These are phyloP conservation scores for Murraya koenigii DNA, from an alignment of 345 rosid genomes.

Conservation along the genomic window DNA sequence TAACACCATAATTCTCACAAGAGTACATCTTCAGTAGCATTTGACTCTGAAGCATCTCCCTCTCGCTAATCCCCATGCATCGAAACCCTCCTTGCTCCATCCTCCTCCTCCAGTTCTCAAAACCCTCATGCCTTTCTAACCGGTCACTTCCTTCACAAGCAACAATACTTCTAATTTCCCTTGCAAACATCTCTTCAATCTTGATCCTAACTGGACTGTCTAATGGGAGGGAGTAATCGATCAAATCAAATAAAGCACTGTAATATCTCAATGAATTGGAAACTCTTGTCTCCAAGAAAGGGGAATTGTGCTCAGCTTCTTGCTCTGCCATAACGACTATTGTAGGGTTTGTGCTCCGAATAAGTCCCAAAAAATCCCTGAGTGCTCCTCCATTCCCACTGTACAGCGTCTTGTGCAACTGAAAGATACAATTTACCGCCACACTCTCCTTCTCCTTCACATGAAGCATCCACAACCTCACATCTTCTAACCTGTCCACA, in stretches of 20 bases:
- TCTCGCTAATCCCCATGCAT: conserved; percentile 52
- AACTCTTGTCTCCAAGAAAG: conserved; percentile 56
- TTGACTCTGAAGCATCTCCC: conserved; percentile 78
- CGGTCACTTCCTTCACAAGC: conserved; percentile 94
- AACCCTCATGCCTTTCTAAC: conserved; percentile 70
- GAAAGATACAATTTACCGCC: conserved; percentile 78
- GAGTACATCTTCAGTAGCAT: conserved; percentile 89
- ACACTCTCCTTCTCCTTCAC: conserved; percentile 85
- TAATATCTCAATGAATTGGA: conserved; percentile 73
- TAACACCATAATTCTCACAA: conserved; percentile 38
- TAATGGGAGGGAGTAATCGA: conserved; percentile 52
- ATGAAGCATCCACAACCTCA: conserved; percentile 99
- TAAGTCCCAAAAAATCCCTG: conserved; percentile 74
- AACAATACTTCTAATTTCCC: conserved; percentile 75
- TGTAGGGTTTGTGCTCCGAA: conserved; percentile 77
- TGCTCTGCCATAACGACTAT: conserved; percentile 75
- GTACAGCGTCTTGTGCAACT: conserved; percentile 84
- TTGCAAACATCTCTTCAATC: conserved; percentile 79
- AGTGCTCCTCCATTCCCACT: conserved; percentile 63
- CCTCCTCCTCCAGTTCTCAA: conserved; percentile 62
- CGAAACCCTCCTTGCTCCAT: conserved; percentile 85
- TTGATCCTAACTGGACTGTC: conserved; percentile 69
- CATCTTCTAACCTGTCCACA: conserved; percentile 93
- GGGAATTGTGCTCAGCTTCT: conserved; percentile 64
- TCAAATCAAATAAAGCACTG: conserved; percentile 74